A percentile compares a stretch with the other conserved stretches of the same genome.
Evolutionary conservation across 2,329 filamentous ascomycete genomes (phyloP).

Genomic region (Neofusicoccum sp.): DNA sequence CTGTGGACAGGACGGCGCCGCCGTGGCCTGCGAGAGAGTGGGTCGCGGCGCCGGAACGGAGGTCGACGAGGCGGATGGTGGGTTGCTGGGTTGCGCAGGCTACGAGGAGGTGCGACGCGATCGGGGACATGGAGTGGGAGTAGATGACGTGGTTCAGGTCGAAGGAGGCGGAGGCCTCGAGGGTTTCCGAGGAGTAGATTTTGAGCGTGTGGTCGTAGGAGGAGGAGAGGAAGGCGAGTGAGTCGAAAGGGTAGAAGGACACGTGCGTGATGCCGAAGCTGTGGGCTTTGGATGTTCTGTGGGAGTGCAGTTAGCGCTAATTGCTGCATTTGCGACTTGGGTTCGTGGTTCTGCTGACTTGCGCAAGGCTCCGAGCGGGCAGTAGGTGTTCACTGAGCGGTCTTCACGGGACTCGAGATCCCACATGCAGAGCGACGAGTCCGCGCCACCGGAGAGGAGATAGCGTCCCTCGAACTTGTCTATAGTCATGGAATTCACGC

Average conservation of each 20-base stretch:
- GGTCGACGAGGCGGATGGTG: slow-evolving; percentile 78
- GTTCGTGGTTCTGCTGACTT: not conserved
- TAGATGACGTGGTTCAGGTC: slow-evolving; percentile 68
- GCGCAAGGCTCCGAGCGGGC: slow-evolving; percentile 4
- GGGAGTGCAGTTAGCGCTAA: slow-evolving; percentile 9
- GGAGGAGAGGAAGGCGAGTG: slow-evolving; percentile 70
- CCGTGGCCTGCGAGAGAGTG: slow-evolving; percentile 49
- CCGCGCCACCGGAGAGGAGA: slow-evolving; percentile 80
- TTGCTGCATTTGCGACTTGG: not conserved
- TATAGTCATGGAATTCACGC: slow-evolving; percentile 75
- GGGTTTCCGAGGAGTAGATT: slow-evolving; percentile 66
- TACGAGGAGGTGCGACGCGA: slow-evolving; percentile 72
- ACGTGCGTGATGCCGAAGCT: slow-evolving; percentile 73
- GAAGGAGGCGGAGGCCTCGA: slow-evolving; percentile 64
- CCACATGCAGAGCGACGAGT: slow-evolving; percentile 83
- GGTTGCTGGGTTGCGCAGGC: slow-evolving; percentile 87
- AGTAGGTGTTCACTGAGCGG: not conserved
- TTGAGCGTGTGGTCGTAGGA: slow-evolving; percentile 78
- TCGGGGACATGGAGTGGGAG: slow-evolving; percentile 72
- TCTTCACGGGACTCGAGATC: slow-evolving; percentile 63
- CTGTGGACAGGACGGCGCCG: slow-evolving; percentile 58
- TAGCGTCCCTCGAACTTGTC: slow-evolving; percentile 79
- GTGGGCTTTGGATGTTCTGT: slow-evolving; percentile 47
- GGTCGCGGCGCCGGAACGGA: slow-evolving; percentile 73
- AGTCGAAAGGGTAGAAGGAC: slow-evolving; percentile 76